These are phyloP conservation scores for Neophaeococcomyces mojaviensis DNA, from an alignment of 2,329 filamentous ascomycete genomes.

Conservation along the genomic window DNA sequence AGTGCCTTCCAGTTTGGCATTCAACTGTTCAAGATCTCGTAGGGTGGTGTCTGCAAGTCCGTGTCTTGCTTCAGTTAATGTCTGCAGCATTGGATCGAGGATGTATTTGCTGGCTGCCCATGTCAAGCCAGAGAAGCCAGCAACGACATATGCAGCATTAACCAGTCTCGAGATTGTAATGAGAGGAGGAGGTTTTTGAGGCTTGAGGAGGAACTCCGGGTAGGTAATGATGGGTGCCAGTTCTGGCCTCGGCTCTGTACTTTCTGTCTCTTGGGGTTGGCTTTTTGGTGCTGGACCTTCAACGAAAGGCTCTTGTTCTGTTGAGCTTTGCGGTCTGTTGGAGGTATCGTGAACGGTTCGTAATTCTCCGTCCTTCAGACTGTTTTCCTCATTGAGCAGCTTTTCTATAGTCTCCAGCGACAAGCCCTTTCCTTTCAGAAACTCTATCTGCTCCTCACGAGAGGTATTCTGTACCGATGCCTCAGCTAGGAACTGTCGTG, in stretches of 20 bases:
- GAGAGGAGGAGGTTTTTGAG: slow-evolving; percentile 52
- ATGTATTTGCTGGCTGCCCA: slow-evolving; percentile 55
- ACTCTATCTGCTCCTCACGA: slow-evolving; percentile 64
- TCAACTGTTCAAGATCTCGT: slow-evolving; percentile 47
- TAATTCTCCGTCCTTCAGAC: slow-evolving; percentile 13
- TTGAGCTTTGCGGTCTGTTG: slow-evolving; percentile 8
- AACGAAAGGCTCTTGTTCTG: slow-evolving; percentile 6
- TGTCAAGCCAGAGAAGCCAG: slow-evolving; percentile 47
- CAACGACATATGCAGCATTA: slow-evolving; percentile 50
- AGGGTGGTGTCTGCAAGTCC: slow-evolving; percentile 48
- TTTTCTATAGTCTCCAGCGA: slow-evolving; percentile 58
- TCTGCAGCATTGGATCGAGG: slow-evolving; percentile 51
- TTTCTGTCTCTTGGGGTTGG: slow-evolving; percentile 10
- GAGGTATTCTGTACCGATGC: slow-evolving; percentile 62
- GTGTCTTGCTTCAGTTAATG: slow-evolving; percentile 48
- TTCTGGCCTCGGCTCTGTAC: slow-evolving; percentile 30
- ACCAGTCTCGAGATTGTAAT: slow-evolving; percentile 51
- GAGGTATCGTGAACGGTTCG: slow-evolving; percentile 23
- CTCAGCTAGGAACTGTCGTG: slow-evolving; percentile 68
- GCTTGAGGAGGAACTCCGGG: slow-evolving; percentile 55
- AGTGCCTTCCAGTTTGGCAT: slow-evolving; percentile 45
- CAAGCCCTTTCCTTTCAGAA: slow-evolving; percentile 71
- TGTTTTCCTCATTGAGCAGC: slow-evolving; percentile 42
- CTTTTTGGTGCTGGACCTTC: neutral
- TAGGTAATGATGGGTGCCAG: slow-evolving; percentile 59